phyloP scores from a whole-genome alignment of 345 rosid species.

The Hypericum perforatum region DNA sequence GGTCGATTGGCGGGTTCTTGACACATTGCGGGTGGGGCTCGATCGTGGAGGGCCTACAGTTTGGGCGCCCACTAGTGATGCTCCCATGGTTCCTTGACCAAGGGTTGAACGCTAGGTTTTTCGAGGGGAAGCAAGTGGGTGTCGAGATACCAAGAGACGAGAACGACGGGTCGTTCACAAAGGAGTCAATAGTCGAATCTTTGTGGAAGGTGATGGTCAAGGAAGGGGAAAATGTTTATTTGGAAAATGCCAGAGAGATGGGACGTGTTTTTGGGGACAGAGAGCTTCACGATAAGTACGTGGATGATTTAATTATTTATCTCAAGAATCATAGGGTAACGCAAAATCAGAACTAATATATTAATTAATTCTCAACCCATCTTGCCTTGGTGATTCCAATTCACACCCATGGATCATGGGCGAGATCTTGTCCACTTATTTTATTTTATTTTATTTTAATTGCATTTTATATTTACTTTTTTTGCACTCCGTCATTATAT shows the following conservation, averaged over 20 bases:
- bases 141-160: conserved; percentile 26
- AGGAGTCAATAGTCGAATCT: conserved; percentile 29
- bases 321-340: no score
- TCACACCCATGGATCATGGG: no score
- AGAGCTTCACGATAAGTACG: background rate
- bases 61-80: conserved; percentile 26
- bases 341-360: no score
- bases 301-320: background rate
- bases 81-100: conserved; percentile 33
- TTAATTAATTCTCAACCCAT: no score
- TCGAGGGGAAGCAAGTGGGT: conserved; percentile 29
- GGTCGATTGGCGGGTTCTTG: conserved; percentile 32
- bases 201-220: conserved; percentile 24
- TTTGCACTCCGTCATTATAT: no score
- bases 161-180: conserved; percentile 30
- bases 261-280: background rate
- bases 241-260: conserved; percentile 7
- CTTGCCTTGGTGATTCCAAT: no score
- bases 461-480: no score
- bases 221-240: conserved; percentile 13
- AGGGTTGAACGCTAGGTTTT: conserved; percentile 33
- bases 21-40: conserved; percentile 43
- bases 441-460: no score
- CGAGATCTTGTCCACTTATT: no score
- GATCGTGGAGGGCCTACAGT: conserved; percentile 29